phyloP scores from a whole-genome alignment of 768 basidiomycete genomes.

The Tricholoma hemisulphureum region DNA sequence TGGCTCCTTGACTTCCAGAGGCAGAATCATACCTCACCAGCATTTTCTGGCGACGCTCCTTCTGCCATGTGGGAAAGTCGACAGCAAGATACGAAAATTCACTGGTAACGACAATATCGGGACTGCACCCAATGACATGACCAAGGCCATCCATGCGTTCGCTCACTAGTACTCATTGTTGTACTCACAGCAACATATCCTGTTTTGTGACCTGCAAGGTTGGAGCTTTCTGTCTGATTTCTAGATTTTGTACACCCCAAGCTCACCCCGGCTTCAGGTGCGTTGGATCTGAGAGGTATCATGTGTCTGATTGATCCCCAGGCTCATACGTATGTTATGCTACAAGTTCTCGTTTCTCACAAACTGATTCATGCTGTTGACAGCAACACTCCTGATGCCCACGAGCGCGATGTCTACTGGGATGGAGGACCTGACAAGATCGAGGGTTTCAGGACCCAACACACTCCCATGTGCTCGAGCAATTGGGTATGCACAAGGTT shows the following conservation, averaged over 20 bases:
- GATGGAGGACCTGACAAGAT: neutral
- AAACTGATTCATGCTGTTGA: neutral
- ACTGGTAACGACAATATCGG: conserved; percentile 26
- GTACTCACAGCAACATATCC: conserved; percentile 17
- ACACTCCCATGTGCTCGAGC: neutral
- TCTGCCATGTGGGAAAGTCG: conserved; percentile 22
- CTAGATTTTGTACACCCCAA: no score
- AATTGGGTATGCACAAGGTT: neutral
- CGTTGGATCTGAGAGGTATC: conserved; percentile 13
- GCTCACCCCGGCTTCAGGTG: no score
- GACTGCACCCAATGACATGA: conserved; percentile 18
- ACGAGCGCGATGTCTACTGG: neutral
- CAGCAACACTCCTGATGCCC: neutral
- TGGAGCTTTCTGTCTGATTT: no score
- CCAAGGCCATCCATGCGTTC: conserved; percentile 25
- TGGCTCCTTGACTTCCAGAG: neutral
- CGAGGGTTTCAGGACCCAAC: neutral
- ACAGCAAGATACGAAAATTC: conserved; percentile 23
- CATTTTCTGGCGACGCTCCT: conserved; percentile 27
- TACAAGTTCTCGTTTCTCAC: neutral
- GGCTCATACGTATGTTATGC: conserved; percentile 18
- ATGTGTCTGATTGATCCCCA: conserved; percentile 28
- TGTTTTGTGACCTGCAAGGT: conserved; percentile 31
- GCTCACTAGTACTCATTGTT: conserved; percentile 25
- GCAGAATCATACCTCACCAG: conserved; percentile 11